A percentile compares a stretch with the other conserved stretches of the same genome.
phyloP scores from a whole-genome alignment of 441 rosid species.

The Iberis amara region DNA sequence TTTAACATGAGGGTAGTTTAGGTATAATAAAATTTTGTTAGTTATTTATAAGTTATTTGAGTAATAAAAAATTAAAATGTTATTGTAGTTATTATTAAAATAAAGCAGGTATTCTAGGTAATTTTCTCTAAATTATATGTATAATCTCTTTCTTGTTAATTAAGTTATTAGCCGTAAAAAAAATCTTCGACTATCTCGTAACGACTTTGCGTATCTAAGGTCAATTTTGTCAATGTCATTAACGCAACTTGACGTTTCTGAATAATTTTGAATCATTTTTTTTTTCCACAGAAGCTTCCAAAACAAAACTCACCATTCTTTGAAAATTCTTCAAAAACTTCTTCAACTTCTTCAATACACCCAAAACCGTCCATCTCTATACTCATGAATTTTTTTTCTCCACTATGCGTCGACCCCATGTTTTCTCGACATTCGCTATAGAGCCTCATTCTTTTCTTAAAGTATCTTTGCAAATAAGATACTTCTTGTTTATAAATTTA shows the following conservation, averaged over 20 bases:
- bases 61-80: too few relatives aligned
- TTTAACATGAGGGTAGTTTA: too few relatives aligned
- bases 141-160: too few relatives aligned
- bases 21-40: too few relatives aligned
- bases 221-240: conserved; percentile 33
- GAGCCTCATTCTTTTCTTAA: conserved; percentile 20
- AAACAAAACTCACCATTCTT: conserved; percentile 64
- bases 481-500: too few relatives aligned
- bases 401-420: conserved; percentile 18
- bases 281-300: conserved; percentile 88
- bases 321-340: conserved; percentile 46
- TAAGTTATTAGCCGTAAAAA: neutral
- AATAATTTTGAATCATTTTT: conserved; percentile 25
- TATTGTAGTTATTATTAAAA: too few relatives aligned
- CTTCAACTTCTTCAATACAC: conserved; percentile 58
- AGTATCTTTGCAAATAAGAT: too few relatives aligned
- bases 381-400: conserved; percentile 22
- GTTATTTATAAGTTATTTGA: too few relatives aligned
- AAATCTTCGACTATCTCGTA: conserved; percentile 41
- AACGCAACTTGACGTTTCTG: conserved; percentile 22
- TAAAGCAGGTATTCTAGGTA: too few relatives aligned
- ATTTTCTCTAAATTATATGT: too few relatives aligned
- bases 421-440: conserved; percentile 9
- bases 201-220: conserved; percentile 32
- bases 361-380: conserved; percentile 34